Base-by-base conservation (phyloP, 106 monocot genomes). In the Hemerocallis citrina region DNA sequence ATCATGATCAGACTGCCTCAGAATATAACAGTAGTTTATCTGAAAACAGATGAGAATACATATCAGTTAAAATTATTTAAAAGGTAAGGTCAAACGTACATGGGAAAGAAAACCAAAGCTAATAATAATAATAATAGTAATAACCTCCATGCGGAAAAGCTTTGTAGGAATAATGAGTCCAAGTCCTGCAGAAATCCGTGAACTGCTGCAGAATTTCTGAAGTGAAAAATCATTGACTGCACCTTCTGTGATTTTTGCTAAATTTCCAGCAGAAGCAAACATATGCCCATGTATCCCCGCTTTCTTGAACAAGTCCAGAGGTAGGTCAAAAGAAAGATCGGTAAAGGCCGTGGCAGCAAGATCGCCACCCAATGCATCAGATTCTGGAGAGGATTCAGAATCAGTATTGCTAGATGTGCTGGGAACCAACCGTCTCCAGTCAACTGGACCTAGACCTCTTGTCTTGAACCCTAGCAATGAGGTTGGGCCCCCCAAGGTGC, bases 1-100 rank as follows among this genome's bases (percentile, higher is more conserved):
- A 63, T 93, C 88, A 52, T 85, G 75, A 66, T 93, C 73, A 27
- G 74, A 76, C 38, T 88, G 75, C 55, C 73, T 81, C 65, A 93
- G 65, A 32, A 93, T 79, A 66, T 79, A 81, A 66, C 92, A 93
- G 62, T 93, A 93, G 62, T 93, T 93, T 42, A 93, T 75, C 92
- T 93, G 92, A 40, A 74, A 24, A 19, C n/a, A n/a, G n/a, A n/a
- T n/a, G n/a, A n/a, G n/a, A 50, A 41, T 65, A 36, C 17, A 36
- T 16, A 8, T 57, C 35, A 35, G 28, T 11, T 27, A 51, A 35
- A 32, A 21, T 31, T 31, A 6, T 54, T 29, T 23, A 23, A 38
- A 10, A 39, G 23, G 27, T 55, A 13, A 1, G 19, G 23, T 23
- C 59, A 36, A 59, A 23, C 22, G 37, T 27, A 39, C 13, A 43